phyloP scores from a whole-genome alignment of 495 filamentous ascomycete species.

The Trichoderma reesei region DNA sequence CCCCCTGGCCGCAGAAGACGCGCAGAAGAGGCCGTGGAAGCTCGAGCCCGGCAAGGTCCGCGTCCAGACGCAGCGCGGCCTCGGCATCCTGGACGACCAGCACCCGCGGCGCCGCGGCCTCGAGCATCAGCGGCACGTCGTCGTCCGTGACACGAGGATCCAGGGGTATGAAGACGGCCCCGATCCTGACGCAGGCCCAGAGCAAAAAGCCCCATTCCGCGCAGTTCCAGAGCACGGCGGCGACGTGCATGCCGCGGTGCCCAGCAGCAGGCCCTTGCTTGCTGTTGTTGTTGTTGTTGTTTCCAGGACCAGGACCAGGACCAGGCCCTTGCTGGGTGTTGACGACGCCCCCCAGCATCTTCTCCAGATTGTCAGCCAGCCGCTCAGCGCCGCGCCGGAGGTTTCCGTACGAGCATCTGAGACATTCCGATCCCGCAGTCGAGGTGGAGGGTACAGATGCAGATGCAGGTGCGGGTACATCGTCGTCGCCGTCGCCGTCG shows the following conservation, averaged over 20 bases:
- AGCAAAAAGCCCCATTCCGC: slow-evolving; percentile 27
- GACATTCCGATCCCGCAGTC: not conserved
- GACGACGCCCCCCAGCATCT: slow-evolving; percentile 2
- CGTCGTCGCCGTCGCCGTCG: no score
- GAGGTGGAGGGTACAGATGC: not conserved
- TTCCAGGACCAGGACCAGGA: no score
- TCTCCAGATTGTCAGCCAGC: slow-evolving; percentile 11
- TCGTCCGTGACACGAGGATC: slow-evolving; percentile 20
- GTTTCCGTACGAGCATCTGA: slow-evolving; percentile 15
- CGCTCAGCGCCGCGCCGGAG: slow-evolving; percentile 10
- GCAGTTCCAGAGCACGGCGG: slow-evolving; percentile 23
- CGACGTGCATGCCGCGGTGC: slow-evolving; percentile 13
- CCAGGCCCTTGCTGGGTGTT: no score
- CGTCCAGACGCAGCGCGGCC: slow-evolving; percentile 4
- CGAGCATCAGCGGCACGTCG: slow-evolving; percentile 18
- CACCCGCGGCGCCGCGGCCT: slow-evolving; percentile 14
- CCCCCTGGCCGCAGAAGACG: not conserved
- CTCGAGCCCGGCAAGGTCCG: not conserved
- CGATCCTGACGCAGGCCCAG: slow-evolving; percentile 23
- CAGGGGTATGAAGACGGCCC: slow-evolving; percentile 22
- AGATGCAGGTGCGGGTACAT: no score
- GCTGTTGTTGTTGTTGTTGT: no score
- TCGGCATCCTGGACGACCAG: slow-evolving; percentile 21
- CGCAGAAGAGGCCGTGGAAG: not conserved
- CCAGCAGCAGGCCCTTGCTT: no score